phyloP scores from a whole-genome alignment of 2,329 filamentous ascomycete genomes.

The Penicillium sp. region DNA sequence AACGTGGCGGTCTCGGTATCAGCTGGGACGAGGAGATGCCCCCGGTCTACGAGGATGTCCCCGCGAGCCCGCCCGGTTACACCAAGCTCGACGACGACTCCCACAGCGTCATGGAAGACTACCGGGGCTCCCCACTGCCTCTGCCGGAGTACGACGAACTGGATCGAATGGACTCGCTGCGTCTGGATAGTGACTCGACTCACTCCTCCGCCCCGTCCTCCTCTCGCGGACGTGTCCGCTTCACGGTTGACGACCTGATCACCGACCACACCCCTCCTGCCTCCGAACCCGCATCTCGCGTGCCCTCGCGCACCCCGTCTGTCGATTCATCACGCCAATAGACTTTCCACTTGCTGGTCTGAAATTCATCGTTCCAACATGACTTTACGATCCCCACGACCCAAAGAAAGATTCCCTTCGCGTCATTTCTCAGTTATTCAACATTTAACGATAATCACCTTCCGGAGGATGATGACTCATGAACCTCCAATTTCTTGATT shows the following conservation, averaged over 20 bases:
- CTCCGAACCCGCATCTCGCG: constrained; percentile 19
- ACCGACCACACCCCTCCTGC: constrained; percentile 18
- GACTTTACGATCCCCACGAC: constrained; percentile 21
- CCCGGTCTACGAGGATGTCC: constrained; percentile 90
- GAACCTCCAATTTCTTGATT: constrained; percentile 1
- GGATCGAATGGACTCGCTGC: constrained; percentile 43
- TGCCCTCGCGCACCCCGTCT: constrained; percentile 19
- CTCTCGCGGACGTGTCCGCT: constrained; percentile 25
- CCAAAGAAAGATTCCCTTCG: constrained; percentile 9
- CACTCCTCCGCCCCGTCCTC: constrained; percentile 27
- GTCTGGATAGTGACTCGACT: constrained; percentile 33
- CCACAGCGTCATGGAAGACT: constrained; percentile 47
- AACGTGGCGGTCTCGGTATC: constrained; percentile 81
- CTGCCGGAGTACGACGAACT: constrained; percentile 48
- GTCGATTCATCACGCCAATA: constrained; percentile 19
- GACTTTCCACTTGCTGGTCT: background rate
- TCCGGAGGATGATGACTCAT: constrained; percentile 2
- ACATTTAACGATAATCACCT: constrained; percentile 8
- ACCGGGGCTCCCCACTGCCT: constrained; percentile 43
- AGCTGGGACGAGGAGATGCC: constrained; percentile 97
- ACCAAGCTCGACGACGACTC: constrained; percentile 37
- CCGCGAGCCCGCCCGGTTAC: constrained; percentile 77
- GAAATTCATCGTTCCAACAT: constrained; percentile 5
- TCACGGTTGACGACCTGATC: constrained; percentile 35
- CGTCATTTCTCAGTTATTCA: constrained; percentile 5